These are phyloP conservation scores for Laetiporus sulphureus DNA, from an alignment of 1,284 basidiomycete species.

Conservation along the genomic window DNA sequence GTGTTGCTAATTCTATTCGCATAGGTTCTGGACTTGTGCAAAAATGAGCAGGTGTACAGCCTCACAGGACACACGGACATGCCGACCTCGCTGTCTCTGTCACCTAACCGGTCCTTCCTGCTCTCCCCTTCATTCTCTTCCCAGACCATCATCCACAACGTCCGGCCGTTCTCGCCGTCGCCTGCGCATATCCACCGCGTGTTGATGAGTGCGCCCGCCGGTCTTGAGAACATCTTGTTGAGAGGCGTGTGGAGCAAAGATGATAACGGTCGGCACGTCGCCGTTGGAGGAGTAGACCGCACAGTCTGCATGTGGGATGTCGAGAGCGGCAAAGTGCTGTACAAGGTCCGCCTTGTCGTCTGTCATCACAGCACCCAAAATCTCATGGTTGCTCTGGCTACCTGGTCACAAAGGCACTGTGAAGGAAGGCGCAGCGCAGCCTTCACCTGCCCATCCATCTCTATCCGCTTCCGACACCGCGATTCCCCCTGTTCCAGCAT, in stretches of 20 bases:
- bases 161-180: slow-evolving; percentile 84
- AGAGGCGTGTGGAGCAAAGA: slow-evolving; percentile 79
- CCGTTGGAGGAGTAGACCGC: slow-evolving; percentile 75
- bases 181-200: slow-evolving; percentile 76
- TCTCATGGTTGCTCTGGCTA: slow-evolving; percentile 47
- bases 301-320: slow-evolving; percentile 94
- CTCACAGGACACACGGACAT: slow-evolving; percentile 84
- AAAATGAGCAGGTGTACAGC: slow-evolving; percentile 69
- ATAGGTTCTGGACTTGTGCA: slow-evolving; percentile 83
- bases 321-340: slow-evolving; percentile 76
- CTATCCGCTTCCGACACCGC: too few relatives aligned
- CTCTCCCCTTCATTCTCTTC: slow-evolving; percentile 87
- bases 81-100: slow-evolving; percentile 81
- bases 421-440: too few relatives aligned
- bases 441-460: too few relatives aligned
- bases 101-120: slow-evolving; percentile 79
- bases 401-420: slow-evolving; percentile 94
- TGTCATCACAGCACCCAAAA: too few relatives aligned
- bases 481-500: slow-evolving; percentile 9
- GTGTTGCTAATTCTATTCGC: neutral
- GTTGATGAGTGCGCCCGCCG: slow-evolving; percentile 80
- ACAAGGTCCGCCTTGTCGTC: slow-evolving; percentile 57
- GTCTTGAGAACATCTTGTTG: slow-evolving; percentile 82
- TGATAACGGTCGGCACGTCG: slow-evolving; percentile 65
- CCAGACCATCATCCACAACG: slow-evolving; percentile 81